Evolutionary conservation across 768 basidiomycete species (phyloP).

Genomic region (Tulasnella sp.): DNA sequence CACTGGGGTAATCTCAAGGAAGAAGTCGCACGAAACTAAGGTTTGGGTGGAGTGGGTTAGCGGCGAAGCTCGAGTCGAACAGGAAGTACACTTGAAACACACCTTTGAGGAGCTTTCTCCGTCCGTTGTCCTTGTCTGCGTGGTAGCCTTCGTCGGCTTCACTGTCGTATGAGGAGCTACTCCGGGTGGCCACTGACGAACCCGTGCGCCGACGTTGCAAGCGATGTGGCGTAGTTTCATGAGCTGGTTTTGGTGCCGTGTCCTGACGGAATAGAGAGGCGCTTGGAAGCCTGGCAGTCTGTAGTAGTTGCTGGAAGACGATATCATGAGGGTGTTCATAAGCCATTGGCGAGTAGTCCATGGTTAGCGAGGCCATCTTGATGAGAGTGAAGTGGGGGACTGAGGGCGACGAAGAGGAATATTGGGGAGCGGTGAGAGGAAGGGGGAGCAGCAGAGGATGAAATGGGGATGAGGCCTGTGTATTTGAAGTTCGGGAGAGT

Average conservation of each 20-base stretch:
- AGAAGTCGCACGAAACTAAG: conserved; percentile 26
- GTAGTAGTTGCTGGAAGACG: conserved; percentile 33
- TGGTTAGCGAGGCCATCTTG: conserved; percentile 27
- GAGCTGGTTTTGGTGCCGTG: background rate
- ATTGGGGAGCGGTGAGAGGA: conserved; percentile 12
- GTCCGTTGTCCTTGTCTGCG: conserved; percentile 29
- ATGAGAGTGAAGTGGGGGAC: background rate
- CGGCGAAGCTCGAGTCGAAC: conserved; percentile 3
- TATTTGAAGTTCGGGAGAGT: conserved; percentile 19
- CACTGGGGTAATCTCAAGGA: conserved; percentile 23
- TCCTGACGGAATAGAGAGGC: conserved; percentile 20
- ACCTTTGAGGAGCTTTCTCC: conserved; percentile 20
- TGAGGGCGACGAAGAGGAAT: background rate
- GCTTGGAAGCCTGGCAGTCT: conserved; percentile 8
- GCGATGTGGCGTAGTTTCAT: conserved; percentile 15
- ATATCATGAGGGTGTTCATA: conserved; percentile 27
- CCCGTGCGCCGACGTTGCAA: background rate
- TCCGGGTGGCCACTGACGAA: conserved; percentile 7
- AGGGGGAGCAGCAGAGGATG: conserved; percentile 7
- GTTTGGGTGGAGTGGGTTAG: background rate
- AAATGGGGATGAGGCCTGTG: conserved; percentile 10
- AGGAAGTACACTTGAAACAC: background rate
- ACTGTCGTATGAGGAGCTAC: background rate
- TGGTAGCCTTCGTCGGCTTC: conserved; percentile 33
- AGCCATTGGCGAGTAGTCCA: conserved; percentile 29